Percentiles rank a stretch among this genome's conserved stretches.
phyloP scores from a whole-genome alignment of 768 basidiomycete genomes.

The Lentinula guzmanii region DNA sequence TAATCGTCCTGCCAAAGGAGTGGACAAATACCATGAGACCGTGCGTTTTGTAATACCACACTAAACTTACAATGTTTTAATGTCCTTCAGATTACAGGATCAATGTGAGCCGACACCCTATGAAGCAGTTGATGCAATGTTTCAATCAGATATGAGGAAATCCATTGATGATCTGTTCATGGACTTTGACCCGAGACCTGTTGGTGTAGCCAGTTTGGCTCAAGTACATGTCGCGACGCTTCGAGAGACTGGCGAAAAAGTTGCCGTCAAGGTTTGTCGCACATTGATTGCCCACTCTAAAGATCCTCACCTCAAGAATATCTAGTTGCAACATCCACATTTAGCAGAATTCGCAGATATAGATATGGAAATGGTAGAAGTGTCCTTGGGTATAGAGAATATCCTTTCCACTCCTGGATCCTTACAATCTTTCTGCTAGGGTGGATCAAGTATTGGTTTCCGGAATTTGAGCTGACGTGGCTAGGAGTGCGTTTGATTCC shows the following conservation, averaged over 20 bases:
- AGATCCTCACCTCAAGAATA: conserved; percentile 3
- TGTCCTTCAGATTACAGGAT: conserved; percentile 57
- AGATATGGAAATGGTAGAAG: conserved; percentile 83
- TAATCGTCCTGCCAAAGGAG: conserved; percentile 42
- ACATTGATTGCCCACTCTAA: not conserved
- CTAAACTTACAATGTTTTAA: conserved; percentile 49
- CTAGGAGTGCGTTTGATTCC: conserved; percentile 45
- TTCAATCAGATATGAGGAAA: conserved; percentile 72
- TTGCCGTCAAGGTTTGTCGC: conserved; percentile 75
- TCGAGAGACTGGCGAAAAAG: conserved; percentile 60
- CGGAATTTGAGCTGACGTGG: conserved; percentile 95
- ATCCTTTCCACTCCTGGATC: not conserved
- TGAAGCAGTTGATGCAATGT: conserved; percentile 68
- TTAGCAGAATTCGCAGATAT: conserved; percentile 88
- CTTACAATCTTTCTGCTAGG: conserved; percentile 27
- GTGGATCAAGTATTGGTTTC: conserved; percentile 90
- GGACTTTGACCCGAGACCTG: conserved; percentile 80
- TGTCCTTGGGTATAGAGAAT: conserved; percentile 49
- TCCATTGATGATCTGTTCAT: conserved; percentile 73
- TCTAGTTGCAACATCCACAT: conserved; percentile 81
- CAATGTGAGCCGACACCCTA: conserved; percentile 88
- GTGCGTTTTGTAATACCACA: conserved; percentile 41
- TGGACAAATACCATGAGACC: conserved; percentile 33
- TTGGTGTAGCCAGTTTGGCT: conserved; percentile 93
- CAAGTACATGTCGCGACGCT: conserved; percentile 89